Conservation (phyloP, 306 rosid genomes). For the Acmispon strigosus region DNA sequence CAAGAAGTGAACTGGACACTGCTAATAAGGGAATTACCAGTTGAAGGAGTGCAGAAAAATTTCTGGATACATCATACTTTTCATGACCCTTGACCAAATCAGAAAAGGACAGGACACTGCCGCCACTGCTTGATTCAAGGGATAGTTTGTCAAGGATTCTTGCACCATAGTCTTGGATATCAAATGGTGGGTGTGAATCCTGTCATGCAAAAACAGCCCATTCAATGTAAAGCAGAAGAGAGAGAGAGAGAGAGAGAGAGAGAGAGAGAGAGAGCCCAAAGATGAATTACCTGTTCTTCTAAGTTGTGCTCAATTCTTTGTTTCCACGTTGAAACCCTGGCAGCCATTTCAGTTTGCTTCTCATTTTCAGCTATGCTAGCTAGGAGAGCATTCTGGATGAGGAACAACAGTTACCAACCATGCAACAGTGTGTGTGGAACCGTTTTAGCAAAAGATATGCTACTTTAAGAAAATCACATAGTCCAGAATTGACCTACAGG, state of each 20-base stretch:
- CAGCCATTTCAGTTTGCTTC: constrained; percentile 82
- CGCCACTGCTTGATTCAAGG: constrained; percentile 37
- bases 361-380: constrained; percentile 86
- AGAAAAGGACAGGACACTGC: constrained; percentile 42
- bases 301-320: constrained; percentile 75
- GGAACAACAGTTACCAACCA: constrained; percentile 10
- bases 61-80: constrained; percentile 73
- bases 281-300: constrained; percentile 77
- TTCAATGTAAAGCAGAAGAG: constrained; percentile 20
- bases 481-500: neutral
- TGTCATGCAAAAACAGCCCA: constrained; percentile 17
- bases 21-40: constrained; percentile 47
- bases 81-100: constrained; percentile 66
- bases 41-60: constrained; percentile 88
- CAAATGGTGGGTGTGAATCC: constrained; percentile 81
- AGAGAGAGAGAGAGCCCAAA: neutral
- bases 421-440: neutral
- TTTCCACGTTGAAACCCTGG: constrained; percentile 87
- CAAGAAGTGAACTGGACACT: neutral
- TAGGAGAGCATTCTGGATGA: constrained; percentile 64
- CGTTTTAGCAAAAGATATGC: neutral
- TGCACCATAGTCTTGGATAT: constrained; percentile 70
- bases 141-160: constrained; percentile 63
- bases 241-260: neutral
- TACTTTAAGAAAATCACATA: neutral